These are phyloP conservation scores for Vicia sativa DNA, from an alignment of 306 rosid genomes.

Conservation along the genomic window DNA sequence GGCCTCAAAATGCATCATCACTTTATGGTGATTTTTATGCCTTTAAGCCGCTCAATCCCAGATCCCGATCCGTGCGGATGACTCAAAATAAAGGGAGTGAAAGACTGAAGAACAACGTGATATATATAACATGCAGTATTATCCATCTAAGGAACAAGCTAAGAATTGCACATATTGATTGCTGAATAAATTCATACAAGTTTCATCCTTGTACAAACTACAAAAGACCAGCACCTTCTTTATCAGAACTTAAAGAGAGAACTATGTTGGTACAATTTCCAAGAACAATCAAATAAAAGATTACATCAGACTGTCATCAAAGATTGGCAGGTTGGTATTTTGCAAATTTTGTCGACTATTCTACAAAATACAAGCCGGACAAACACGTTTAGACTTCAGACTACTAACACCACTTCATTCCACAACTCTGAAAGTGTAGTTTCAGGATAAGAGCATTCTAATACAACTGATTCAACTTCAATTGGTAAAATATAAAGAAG, in stretches of 20 bases:
- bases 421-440: constrained; percentile 11
- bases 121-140: neutral
- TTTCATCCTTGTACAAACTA: constrained; percentile 3
- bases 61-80: no score
- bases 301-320: constrained; percentile 7
- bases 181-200: constrained; percentile 3
- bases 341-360: constrained; percentile 13
- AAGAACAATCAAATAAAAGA: constrained; percentile 6
- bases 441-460: constrained; percentile 16
- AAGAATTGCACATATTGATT: constrained; percentile 19
- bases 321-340: constrained; percentile 10
- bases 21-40: no score
- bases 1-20: no score
- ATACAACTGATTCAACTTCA: constrained; percentile 26
- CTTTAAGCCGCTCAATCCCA: no score
- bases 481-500: constrained; percentile 23
- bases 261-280: constrained; percentile 15
- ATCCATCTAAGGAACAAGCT: neutral
- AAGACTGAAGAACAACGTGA: neutral
- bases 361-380: constrained; percentile 21
- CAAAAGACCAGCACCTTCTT: neutral
- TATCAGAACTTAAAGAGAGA: neutral
- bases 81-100: no score
- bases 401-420: neutral
- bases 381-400: constrained; percentile 29